Conservation (phyloP, 768 basidiomycete species). For the Calvatia gigantea region DNA sequence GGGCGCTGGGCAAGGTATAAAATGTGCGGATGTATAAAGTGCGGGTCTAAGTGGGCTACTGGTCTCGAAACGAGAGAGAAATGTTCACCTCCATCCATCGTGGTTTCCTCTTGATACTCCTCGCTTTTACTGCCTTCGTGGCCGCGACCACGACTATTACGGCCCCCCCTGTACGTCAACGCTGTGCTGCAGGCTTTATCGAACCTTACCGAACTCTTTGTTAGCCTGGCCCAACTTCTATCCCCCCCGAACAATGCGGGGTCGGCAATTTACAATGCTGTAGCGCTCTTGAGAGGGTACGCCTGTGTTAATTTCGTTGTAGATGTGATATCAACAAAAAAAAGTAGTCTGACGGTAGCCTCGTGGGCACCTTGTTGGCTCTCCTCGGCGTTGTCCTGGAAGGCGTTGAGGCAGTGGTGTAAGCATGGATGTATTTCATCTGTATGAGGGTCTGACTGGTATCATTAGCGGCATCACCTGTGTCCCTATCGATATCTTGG, state of each 20-base stretch:
- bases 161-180: constrained; percentile 12
- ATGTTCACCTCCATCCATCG: constrained; percentile 10
- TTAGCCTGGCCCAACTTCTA: constrained; percentile 14
- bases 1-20: too few species aligned
- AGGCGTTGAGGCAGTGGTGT: constrained; percentile 26
- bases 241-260: constrained; percentile 21
- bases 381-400: constrained; percentile 23
- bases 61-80: neutral
- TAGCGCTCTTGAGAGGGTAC: constrained; percentile 19
- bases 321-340: neutral
- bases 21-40: too few species aligned
- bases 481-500: constrained; percentile 23
- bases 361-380: constrained; percentile 21
- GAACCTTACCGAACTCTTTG: neutral
- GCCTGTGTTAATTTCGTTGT: neutral
- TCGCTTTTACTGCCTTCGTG: constrained; percentile 18
- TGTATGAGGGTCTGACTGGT: neutral
- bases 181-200: neutral
- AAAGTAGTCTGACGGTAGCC: constrained; percentile 20
- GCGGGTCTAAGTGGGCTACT: too few species aligned
- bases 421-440: neutral
- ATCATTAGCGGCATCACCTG: constrained; percentile 26
- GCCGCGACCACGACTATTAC: constrained; percentile 20
- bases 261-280: constrained; percentile 24
- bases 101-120: constrained; percentile 5